Percentiles rank a stretch among this genome's conserved stretches.
phyloP scores from a whole-genome alignment of 257 asterid genomes.

The Fraxinus anomala region DNA sequence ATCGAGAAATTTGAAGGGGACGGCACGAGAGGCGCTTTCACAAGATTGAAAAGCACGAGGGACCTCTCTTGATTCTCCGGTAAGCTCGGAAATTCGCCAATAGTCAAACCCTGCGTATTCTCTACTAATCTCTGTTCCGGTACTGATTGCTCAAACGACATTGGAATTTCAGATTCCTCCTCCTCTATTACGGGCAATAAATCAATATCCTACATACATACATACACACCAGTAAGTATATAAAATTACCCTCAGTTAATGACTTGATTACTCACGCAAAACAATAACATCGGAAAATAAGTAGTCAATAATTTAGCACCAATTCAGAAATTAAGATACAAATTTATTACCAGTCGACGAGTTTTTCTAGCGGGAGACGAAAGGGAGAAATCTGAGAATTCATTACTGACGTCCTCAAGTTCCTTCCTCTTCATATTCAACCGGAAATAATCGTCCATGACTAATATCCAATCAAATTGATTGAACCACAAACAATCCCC shows the following conservation, averaged over 20 bases:
- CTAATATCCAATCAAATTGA: not conserved
- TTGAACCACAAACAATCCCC: too few relatives aligned
- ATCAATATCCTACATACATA: slow-evolving; percentile 59
- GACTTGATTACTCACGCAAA: not conserved
- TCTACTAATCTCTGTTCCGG: slow-evolving; percentile 27
- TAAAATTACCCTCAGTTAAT: not conserved
- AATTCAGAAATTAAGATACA: not conserved
- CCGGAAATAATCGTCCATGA: slow-evolving; percentile 38
- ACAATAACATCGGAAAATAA: not conserved
- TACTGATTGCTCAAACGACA: slow-evolving; percentile 33
- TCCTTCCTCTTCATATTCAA: slow-evolving; percentile 75
- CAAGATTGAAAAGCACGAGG: slow-evolving; percentile 66
- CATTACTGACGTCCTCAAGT: slow-evolving; percentile 53
- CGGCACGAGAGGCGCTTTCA: slow-evolving; percentile 28
- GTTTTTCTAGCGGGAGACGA: slow-evolving; percentile 80
- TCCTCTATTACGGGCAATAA: slow-evolving; percentile 73
- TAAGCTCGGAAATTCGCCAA: slow-evolving; percentile 62
- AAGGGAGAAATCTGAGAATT: slow-evolving; percentile 69
- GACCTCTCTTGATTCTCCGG: slow-evolving; percentile 65
- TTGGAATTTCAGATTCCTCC: slow-evolving; percentile 47
- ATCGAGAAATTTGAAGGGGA: slow-evolving; percentile 48
- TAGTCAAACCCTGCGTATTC: slow-evolving; percentile 43
- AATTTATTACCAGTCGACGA: slow-evolving; percentile 68
- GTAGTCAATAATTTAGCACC: too few relatives aligned
- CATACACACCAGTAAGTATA: not conserved